phyloP scores from a whole-genome alignment of 1,139 yeast genomes.

The Taphrina sp. region DNA sequence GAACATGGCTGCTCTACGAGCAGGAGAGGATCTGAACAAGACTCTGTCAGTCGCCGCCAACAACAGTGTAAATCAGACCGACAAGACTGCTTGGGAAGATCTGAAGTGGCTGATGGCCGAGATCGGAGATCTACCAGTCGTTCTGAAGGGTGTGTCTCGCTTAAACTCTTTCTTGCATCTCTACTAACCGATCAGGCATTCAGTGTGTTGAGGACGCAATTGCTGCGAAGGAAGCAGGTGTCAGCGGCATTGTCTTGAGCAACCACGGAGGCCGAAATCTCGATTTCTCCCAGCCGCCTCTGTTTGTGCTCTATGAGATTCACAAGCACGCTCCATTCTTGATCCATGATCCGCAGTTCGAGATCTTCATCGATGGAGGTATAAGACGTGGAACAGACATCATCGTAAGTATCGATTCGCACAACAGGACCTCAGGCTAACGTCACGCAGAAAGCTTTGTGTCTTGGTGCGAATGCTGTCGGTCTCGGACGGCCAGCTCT shows the following conservation, averaged over 20 bases:
- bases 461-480: constrained; percentile 74
- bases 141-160: no score
- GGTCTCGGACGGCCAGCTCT: constrained; percentile 75
- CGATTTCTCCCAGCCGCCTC: constrained; percentile 65
- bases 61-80: neutral
- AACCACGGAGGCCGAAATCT: constrained; percentile 81
- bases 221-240: constrained; percentile 60
- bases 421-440: no score
- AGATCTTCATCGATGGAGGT: constrained; percentile 66
- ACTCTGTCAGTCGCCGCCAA: neutral
- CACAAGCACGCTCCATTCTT: constrained; percentile 22
- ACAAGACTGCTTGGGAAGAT: neutral
- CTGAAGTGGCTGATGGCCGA: neutral
- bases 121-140: constrained; percentile 61
- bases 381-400: constrained; percentile 72
- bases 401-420: no score
- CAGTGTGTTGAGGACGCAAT: constrained; percentile 68
- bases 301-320: constrained; percentile 62
- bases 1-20: neutral
- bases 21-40: neutral
- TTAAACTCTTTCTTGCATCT: no score
- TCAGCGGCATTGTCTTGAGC: constrained; percentile 66
- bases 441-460: constrained; percentile 73
- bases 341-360: constrained; percentile 40
- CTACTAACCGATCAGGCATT: no score